A percentile compares a stretch with the other conserved stretches of the same genome.
phyloP scores from a whole-genome alignment of 176 grass and related monocot genomes.

The Juncus effusus region DNA sequence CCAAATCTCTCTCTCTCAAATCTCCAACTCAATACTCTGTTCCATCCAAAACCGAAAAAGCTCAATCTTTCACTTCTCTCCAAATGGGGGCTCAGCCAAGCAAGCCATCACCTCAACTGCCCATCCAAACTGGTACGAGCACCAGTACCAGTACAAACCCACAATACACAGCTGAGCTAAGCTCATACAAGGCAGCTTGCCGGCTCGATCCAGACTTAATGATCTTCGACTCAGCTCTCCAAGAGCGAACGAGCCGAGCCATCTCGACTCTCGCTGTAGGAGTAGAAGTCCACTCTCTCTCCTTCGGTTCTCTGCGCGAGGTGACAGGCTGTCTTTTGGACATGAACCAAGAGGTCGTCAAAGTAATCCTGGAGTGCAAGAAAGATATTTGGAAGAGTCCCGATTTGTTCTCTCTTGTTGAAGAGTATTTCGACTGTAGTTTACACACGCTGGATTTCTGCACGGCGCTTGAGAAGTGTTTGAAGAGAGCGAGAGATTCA shows the following conservation, averaged over 20 bases:
- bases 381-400: slow-evolving; percentile 94
- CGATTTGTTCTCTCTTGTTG: slow-evolving; percentile 78
- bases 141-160: background rate
- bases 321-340: slow-evolving; percentile 89
- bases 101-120: background rate
- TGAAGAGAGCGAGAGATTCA: slow-evolving; percentile 85
- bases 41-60: background rate
- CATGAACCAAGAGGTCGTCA: slow-evolving; percentile 98
- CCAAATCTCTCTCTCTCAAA: background rate
- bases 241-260: slow-evolving; percentile 75
- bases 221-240: slow-evolving; percentile 77
- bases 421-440: slow-evolving; percentile 95
- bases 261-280: slow-evolving; percentile 79
- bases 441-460: slow-evolving; percentile 97
- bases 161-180: slow-evolving; percentile 44
- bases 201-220: slow-evolving; percentile 72
- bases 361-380: slow-evolving; percentile 84
- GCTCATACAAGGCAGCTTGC: slow-evolving; percentile 90
- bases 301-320: slow-evolving; percentile 71
- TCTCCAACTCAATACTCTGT: background rate
- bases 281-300: slow-evolving; percentile 75
- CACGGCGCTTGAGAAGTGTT: slow-evolving; percentile 88
- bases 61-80: background rate
- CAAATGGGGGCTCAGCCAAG: slow-evolving; percentile 35
- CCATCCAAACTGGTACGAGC: background rate